Conservation (phyloP, 2,329 filamentous ascomycete genomes). For the Zymoseptoria brevis region DNA sequence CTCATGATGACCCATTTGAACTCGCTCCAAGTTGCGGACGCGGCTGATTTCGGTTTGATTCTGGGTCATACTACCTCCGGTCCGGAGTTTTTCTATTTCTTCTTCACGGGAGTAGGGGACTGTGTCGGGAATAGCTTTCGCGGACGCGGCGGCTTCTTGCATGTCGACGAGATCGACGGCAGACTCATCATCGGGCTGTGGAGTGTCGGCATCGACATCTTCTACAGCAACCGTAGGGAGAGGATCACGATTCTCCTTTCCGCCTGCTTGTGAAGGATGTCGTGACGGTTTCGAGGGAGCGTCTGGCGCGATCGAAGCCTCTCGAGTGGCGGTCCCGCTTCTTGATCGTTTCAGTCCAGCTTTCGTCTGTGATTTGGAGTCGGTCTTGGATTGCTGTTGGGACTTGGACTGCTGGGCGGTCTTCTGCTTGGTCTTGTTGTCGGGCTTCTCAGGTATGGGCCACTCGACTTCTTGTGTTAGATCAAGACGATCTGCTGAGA, state of each 20-base stretch:
- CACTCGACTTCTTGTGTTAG: slow-evolving; percentile 89
- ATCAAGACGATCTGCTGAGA: slow-evolving; percentile 73
- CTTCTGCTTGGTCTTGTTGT: slow-evolving; percentile 75
- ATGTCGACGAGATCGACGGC: slow-evolving; percentile 46
- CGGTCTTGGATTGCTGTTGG: slow-evolving; percentile 27
- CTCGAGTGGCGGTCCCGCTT: slow-evolving; percentile 37
- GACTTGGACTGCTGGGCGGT: slow-evolving; percentile 30
- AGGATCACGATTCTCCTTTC: slow-evolving; percentile 52
- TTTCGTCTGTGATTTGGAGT: slow-evolving; percentile 36
- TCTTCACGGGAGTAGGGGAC: slow-evolving; percentile 66
- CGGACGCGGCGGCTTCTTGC: slow-evolving; percentile 44
- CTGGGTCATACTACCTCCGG: slow-evolving; percentile 95
- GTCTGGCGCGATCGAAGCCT: slow-evolving; percentile 23
- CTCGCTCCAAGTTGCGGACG: slow-evolving; percentile 85
- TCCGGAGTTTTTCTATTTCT: slow-evolving; percentile 92
- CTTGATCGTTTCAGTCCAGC: slow-evolving; percentile 40
- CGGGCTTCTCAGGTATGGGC: slow-evolving; percentile 83
- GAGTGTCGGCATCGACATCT: slow-evolving; percentile 39
- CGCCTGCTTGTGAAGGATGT: slow-evolving; percentile 48
- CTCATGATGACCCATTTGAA: slow-evolving; percentile 88
- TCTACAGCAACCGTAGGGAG: slow-evolving; percentile 39
- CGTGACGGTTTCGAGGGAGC: slow-evolving; percentile 47
- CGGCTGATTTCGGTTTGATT: slow-evolving; percentile 95
- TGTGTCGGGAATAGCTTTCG: slow-evolving; percentile 45
- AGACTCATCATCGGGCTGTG: slow-evolving; percentile 45